These are phyloP conservation scores for Leptographium procerum DNA, from an alignment of 2,329 filamentous ascomycete genomes.

Conservation along the genomic window DNA sequence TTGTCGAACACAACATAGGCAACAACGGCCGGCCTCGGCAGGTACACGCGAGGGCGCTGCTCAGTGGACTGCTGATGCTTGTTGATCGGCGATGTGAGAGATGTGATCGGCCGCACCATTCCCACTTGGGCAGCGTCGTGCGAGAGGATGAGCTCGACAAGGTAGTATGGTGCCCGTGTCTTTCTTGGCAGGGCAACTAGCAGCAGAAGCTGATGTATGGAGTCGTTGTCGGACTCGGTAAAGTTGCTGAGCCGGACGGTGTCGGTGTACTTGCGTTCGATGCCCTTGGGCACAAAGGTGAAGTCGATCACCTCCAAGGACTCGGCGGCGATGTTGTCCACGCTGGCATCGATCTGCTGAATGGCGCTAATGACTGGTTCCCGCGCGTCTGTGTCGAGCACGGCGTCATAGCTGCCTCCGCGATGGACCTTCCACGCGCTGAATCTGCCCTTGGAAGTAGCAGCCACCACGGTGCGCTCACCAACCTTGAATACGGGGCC, in stretches of 20 bases:
- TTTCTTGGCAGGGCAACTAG: constrained; percentile 46
- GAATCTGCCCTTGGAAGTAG: constrained; percentile 65
- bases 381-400: constrained; percentile 59
- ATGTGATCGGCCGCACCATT: constrained; percentile 56
- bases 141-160: constrained; percentile 60
- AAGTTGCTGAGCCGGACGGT: constrained; percentile 40
- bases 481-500: constrained; percentile 62
- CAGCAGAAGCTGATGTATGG: constrained; percentile 47
- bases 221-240: constrained; percentile 36
- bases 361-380: constrained; percentile 53
- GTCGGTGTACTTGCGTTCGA: constrained; percentile 37
- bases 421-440: constrained; percentile 85
- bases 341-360: constrained; percentile 38
- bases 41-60: constrained; percentile 52
- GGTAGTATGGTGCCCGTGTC: constrained; percentile 50
- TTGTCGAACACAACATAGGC: constrained; percentile 74
- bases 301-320: constrained; percentile 72
- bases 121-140: constrained; percentile 43
- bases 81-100: constrained; percentile 42
- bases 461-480: constrained; percentile 73
- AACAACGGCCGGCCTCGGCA: constrained; percentile 68
- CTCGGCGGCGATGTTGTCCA: constrained; percentile 38
- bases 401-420: constrained; percentile 68
- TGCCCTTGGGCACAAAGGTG: constrained; percentile 48
- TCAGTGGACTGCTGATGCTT: constrained; percentile 25